Evolutionary conservation across 2,329 filamentous ascomycete species (phyloP), one percentile per base, ranked within the genome.

Genomic region (Aureobasidium sp.): DNA sequence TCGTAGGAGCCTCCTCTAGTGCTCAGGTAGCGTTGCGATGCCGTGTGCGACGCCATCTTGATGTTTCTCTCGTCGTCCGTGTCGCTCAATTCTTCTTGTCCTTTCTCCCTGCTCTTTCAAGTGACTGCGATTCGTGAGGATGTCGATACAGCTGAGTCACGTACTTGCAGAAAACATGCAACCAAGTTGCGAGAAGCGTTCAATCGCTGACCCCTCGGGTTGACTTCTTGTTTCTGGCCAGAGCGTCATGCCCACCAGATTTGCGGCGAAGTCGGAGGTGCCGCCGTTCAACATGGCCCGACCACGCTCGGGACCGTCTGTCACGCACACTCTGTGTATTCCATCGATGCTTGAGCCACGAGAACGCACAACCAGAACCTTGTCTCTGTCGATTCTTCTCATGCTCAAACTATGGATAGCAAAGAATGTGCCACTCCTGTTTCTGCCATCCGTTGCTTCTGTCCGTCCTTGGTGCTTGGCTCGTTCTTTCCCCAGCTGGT

Each of bases 1-100:
- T 82, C 81, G 71, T 84, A 85, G 27, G 80, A 83, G 62, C 82
- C 83, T 65, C 83, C 84, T 64, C 84, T 75, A 21, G 83, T 86
- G 68, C 82, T 85, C 60, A 86, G 74, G 68, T 86, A 86, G 66
- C 78, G 77, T 67, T 85, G 83, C 13, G 83, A 84, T 62, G 78
- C 70, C 57, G 78, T 81, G 64, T 78, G 76, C 50, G 76, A 74
- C 53, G 75, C 45, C 62, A 64, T 64, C n/a, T 21, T 57, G 42
- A 27, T 46, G 6, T 11, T 31, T 38, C 11, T 57, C 43, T 57
- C 6, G 13, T 15, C 40, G 40, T 55, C 51, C 45, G 38, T 38
- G 40, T 47, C 54, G 40, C 42, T 42, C 43, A 40, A 49, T 57
- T 13, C 29, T 15, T 31, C 31, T 27, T 40, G 11, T 57, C 29